Evolutionary conservation across 805 yeast genomes (phyloP).

Genomic region (Naumovozyma dairenensis): DNA sequence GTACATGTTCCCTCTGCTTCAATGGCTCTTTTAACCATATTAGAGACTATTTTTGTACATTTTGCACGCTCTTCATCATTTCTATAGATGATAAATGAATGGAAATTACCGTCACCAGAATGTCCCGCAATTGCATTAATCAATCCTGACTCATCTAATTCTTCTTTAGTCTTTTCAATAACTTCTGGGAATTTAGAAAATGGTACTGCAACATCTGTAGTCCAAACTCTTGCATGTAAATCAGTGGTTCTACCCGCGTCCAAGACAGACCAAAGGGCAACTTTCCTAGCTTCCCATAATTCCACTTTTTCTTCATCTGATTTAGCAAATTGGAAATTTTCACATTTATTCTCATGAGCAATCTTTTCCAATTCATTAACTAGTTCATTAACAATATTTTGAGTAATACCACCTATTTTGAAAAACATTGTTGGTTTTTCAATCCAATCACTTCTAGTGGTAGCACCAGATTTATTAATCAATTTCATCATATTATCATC

Average conservation of each 20-base stretch:
- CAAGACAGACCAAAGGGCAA: slow-evolving; percentile 53
- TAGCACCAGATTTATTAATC: slow-evolving; percentile 46
- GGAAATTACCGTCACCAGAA: slow-evolving; percentile 80
- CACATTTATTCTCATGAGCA: slow-evolving; percentile 44
- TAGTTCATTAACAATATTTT: slow-evolving; percentile 34
- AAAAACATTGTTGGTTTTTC: slow-evolving; percentile 55
- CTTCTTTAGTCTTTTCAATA: slow-evolving; percentile 51
- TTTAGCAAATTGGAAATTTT: slow-evolving; percentile 53
- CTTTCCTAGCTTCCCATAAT: slow-evolving; percentile 69
- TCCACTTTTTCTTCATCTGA: slow-evolving; percentile 53
- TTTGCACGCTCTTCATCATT: slow-evolving; percentile 38
- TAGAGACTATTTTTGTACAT: slow-evolving; percentile 42
- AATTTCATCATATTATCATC: slow-evolving; percentile 65
- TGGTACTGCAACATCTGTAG: slow-evolving; percentile 81
- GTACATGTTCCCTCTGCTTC: slow-evolving; percentile 73
- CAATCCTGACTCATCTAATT: slow-evolving; percentile 43
- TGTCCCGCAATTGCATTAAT: slow-evolving; percentile 62
- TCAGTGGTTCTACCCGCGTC: slow-evolving; percentile 50
- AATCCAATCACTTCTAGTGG: slow-evolving; percentile 40
- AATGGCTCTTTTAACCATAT: slow-evolving; percentile 59
- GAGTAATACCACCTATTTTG: slow-evolving; percentile 49
- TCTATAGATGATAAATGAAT: slow-evolving; percentile 52
- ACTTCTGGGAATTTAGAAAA: slow-evolving; percentile 56
- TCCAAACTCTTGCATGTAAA: slow-evolving; percentile 48
- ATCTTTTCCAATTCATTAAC: slow-evolving; percentile 40